Conservation (phyloP, 2,329 filamentous ascomycete genomes). For the Penicillium sumatraense region DNA sequence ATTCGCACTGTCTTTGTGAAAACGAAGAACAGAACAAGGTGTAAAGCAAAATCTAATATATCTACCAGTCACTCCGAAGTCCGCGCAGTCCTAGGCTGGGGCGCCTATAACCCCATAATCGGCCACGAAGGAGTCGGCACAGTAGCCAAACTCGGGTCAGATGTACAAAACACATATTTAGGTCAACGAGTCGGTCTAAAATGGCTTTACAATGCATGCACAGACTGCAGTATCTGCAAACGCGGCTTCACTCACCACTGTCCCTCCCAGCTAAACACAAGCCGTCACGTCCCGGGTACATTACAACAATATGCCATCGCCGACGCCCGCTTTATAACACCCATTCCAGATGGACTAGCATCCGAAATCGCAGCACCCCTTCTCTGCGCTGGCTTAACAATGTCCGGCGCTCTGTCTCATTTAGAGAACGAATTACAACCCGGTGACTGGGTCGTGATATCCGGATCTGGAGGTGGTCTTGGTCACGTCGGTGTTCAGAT, state of each 20-base stretch:
- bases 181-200: conserved; percentile 28
- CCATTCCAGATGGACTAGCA: conserved; percentile 18
- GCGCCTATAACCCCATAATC: conserved; percentile 30
- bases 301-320: conserved; percentile 31
- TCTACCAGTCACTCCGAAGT: conserved; percentile 27
- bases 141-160: conserved; percentile 18
- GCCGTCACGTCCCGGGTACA: conserved; percentile 30
- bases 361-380: conserved; percentile 25
- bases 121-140: conserved; percentile 32
- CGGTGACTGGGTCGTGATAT: conserved; percentile 48
- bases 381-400: conserved; percentile 26
- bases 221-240: conserved; percentile 26
- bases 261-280: conserved; percentile 27
- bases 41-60: too few relatives aligned
- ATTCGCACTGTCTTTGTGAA: too few relatives aligned
- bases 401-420: conserved; percentile 23
- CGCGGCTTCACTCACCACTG: conserved; percentile 24
- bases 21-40: too few relatives aligned
- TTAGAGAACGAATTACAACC: conserved; percentile 22
- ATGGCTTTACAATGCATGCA: conserved; percentile 32
- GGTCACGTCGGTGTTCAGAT: conserved; percentile 61
- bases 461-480: conserved; percentile 57
- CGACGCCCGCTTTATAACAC: conserved; percentile 26
- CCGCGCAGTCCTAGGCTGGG: conserved; percentile 27
- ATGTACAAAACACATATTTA: conserved; percentile 14